Evolutionary conservation across 768 basidiomycete species (phyloP), one percentile per base, ranked within the genome.

Genomic region (Thelephora ganbajun): DNA sequence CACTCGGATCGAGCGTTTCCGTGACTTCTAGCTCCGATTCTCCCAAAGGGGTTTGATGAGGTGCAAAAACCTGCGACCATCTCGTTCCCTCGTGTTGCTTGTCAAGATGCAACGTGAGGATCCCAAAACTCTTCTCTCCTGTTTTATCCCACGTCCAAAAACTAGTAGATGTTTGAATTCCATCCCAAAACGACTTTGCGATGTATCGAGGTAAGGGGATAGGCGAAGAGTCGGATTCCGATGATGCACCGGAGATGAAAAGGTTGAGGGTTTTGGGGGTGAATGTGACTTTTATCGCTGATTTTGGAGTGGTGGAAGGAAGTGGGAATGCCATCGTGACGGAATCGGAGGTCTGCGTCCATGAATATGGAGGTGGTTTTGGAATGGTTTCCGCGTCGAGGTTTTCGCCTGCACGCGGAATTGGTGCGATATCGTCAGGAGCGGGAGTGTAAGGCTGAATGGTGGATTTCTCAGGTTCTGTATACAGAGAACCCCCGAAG

Each of bases 131-230:
- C 49, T 71, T 71, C 44, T 79, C 78, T 4, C 78, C 86, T 51
- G 81, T 79, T 14, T 79, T 72, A 55, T 96, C 91, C 76, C 83
- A 94, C 4, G 89, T 93, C 92, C 91, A 99, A 56, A 87, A 79
- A 57, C 87, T 86, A n/a, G 82, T 73, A 2, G 80, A 73, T 1
- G 84, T 66, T 46, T 77, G 76, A 52, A 99, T 83, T 9, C 66
- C 65, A 53, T 79, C 90, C 94, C 93, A 99, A 2, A 90, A 68
- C 20, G 68, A 64, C 56, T 78, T 76, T 26, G 71, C 66, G 0
- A 76, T 72, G 60, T 80, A 84, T 35, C 61, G 70, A 11, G 85
- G 86, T 36, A 77, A 63, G 26, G 66, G 59, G 34, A 69, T 51
- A 16, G 48, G 37, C 12, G 48, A 42, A 13, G 16, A 18, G 11